Percentiles rank a stretch among this genome's conserved stretches.
Conservation (phyloP, 495 filamentous ascomycete genomes). For the Parmelia sp. region DNA sequence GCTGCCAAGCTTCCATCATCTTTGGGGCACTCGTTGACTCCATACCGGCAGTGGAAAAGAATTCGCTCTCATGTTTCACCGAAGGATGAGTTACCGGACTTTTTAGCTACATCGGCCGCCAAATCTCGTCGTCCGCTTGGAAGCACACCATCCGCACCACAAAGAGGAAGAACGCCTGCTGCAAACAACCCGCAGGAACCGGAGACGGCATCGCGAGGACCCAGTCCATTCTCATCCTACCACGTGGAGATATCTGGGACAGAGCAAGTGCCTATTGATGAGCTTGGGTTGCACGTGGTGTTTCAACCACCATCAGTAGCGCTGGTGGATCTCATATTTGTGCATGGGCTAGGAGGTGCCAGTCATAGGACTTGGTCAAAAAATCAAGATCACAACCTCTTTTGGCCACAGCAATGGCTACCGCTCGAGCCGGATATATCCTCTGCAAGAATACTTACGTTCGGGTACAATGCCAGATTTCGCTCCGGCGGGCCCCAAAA, state of each 20-base stretch:
- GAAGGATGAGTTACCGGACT: neutral
- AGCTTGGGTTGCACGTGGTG: neutral
- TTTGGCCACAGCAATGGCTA: conserved; percentile 34
- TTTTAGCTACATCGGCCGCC: neutral
- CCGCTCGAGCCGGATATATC: conserved; percentile 33
- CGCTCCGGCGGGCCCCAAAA: conserved; percentile 13
- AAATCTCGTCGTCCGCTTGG: neutral
- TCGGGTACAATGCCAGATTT: conserved; percentile 37
- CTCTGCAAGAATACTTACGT: conserved; percentile 32
- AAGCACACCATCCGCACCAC: neutral
- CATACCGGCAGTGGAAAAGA: neutral
- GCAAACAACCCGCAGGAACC: neutral
- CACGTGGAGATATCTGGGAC: neutral
- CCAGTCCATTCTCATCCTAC: neutral
- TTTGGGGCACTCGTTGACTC: neutral
- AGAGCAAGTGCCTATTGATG: neutral
- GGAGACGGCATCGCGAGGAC: neutral
- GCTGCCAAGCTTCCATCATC: neutral
- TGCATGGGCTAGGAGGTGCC: conserved; percentile 36
- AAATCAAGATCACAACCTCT: conserved; percentile 27
- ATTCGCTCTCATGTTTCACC: neutral
- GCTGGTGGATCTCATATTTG: conserved; percentile 35
- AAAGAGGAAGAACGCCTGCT: neutral
- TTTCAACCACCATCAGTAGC: neutral
- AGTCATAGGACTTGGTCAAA: conserved; percentile 34